Evolutionary conservation across 495 filamentous ascomycete genomes (phyloP).

Genomic region (Astrocystis sublimbata): DNA sequence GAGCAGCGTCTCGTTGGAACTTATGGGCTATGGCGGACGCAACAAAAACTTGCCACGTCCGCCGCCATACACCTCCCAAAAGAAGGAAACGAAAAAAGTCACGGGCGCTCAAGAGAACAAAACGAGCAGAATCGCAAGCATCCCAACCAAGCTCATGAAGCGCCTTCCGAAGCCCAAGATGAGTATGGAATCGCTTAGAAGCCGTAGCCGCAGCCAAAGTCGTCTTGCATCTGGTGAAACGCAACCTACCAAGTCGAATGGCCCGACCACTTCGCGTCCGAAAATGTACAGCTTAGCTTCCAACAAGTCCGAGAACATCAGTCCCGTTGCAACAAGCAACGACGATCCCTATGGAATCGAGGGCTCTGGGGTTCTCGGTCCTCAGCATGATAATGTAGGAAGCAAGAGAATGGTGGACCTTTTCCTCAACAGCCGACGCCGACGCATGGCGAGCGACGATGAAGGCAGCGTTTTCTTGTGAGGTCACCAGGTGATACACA

Average conservation of each 20-base stretch:
- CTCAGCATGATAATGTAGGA: conserved; percentile 47
- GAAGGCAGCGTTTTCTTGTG: conserved; percentile 28
- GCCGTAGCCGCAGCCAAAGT: no score
- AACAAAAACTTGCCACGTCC: conserved; percentile 4
- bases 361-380: conserved; percentile 25
- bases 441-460: conserved; percentile 38
- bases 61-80: neutral
- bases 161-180: conserved; percentile 25
- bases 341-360: conserved; percentile 31
- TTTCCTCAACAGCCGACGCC: conserved; percentile 58
- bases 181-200: conserved; percentile 19
- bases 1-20: neutral
- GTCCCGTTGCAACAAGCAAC: conserved; percentile 22
- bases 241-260: conserved; percentile 33
- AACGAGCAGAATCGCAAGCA: neutral
- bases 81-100: neutral
- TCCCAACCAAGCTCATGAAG: conserved; percentile 19
- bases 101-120: conserved; percentile 1
- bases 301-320: conserved; percentile 31
- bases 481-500: neutral
- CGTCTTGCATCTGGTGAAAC: conserved; percentile 35
- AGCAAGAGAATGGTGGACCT: conserved; percentile 62
- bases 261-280: conserved; percentile 25
- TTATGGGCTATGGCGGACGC: no score
- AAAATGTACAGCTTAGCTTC: conserved; percentile 25